Conservation (phyloP, 305 asterid genomes). For the Fraxinus ornus region DNA sequence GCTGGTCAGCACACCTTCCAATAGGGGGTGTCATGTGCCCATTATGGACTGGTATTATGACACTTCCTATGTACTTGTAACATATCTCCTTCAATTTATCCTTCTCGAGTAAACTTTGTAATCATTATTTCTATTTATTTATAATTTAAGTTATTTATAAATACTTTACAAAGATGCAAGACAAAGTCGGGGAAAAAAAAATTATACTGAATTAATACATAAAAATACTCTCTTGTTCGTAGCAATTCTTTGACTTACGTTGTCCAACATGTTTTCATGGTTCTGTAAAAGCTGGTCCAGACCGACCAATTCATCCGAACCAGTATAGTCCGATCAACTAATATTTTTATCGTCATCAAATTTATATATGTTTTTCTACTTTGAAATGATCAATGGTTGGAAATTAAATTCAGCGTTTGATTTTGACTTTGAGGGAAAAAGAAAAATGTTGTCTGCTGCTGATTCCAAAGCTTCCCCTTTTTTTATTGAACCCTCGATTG, state of each 20-base stretch:
- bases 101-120: background rate
- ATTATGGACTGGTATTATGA: too few species aligned
- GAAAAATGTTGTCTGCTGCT: background rate
- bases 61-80: too few species aligned
- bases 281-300: background rate
- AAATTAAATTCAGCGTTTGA: background rate
- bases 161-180: too few species aligned
- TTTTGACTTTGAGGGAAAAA: background rate
- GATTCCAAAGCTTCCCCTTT: constrained; percentile 25
- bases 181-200: too few species aligned
- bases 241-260: background rate
- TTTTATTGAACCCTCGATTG: constrained; percentile 16
- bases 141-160: too few species aligned
- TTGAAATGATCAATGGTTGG: background rate
- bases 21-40: too few species aligned
- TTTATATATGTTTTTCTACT: background rate
- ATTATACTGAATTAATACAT: too few species aligned
- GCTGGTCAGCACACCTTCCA: too few species aligned
- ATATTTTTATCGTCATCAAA: background rate
- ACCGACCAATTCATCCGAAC: background rate
- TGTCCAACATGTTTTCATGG: background rate
- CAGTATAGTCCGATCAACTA: too few species aligned
- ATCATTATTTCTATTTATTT: too few species aligned
- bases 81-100: background rate
- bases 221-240: background rate